phyloP scores from a whole-genome alignment of 805 yeast genomes.

The Candida sakaeoensis region DNA sequence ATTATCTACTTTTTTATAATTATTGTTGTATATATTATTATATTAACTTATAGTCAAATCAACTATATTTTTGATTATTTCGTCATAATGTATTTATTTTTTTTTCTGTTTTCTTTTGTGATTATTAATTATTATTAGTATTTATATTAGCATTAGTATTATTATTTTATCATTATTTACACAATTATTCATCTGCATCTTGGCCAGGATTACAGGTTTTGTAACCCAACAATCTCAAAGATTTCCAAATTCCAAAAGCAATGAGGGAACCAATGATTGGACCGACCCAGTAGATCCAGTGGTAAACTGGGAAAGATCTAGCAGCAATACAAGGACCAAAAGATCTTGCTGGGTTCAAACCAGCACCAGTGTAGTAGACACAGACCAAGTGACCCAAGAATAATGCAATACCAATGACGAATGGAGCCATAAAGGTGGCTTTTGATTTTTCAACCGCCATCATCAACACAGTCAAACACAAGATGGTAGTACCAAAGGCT shows the following conservation, averaged over 20 bases:
- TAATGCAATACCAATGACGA: conserved; percentile 77
- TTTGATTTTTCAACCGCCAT: conserved; percentile 80
- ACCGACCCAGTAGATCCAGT: conserved; percentile 93
- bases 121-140: background rate
- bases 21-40: too few species aligned
- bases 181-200: conserved; percentile 46
- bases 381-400: conserved; percentile 79
- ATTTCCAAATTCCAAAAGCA: conserved; percentile 65
- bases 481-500: conserved; percentile 71
- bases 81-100: background rate
- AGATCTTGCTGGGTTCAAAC: conserved; percentile 87
- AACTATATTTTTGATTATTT: too few species aligned
- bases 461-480: conserved; percentile 75
- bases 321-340: conserved; percentile 81
- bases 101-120: background rate
- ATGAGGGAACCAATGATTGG: conserved; percentile 69
- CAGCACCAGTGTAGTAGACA: conserved; percentile 86
- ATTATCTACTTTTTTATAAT: too few species aligned
- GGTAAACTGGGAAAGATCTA: conserved; percentile 70
- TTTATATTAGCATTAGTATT: background rate
- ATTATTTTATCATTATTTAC: background rate
- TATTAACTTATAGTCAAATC: too few species aligned
- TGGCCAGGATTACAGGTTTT: conserved; percentile 61
- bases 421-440: conserved; percentile 76
- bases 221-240: conserved; percentile 62